A percentile compares a stretch with the other conserved stretches of the same genome.
Evolutionary conservation across 2,329 filamentous ascomycete species (phyloP).

Genomic region (Plectosphaerella cucumerina): DNA sequence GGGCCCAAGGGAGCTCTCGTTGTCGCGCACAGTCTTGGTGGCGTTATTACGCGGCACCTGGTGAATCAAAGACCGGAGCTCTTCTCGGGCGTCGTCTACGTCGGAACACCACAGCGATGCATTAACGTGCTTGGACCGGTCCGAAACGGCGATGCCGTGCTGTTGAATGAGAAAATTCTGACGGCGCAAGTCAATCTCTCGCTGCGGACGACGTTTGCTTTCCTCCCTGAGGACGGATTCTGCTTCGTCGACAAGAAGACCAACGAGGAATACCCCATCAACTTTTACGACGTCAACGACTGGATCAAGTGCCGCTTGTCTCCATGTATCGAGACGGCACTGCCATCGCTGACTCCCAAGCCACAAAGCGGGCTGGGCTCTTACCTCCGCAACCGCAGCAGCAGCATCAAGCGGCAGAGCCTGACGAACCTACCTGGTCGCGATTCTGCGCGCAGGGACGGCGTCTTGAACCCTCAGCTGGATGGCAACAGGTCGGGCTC

Average conservation of each 20-base stretch:
- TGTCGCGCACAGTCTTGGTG: conserved; percentile 83
- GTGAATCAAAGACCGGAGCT: conserved; percentile 82
- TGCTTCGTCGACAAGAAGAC: conserved; percentile 85
- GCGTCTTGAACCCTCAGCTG: conserved; percentile 44
- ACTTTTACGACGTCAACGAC: conserved; percentile 75
- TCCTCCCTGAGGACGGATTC: conserved; percentile 80
- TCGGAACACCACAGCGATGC: conserved; percentile 78
- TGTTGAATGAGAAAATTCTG: conserved; percentile 83
- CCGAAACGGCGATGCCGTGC: conserved; percentile 86
- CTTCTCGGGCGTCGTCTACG: conserved; percentile 81
- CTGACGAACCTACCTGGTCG: conserved; percentile 12
- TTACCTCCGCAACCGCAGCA: conserved; percentile 41
- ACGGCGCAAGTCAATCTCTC: conserved; percentile 94
- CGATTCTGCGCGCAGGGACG: conserved; percentile 24
- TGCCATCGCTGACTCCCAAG: conserved; percentile 51
- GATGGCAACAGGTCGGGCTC: conserved; percentile 16
- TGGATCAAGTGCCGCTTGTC: conserved; percentile 79
- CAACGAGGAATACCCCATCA: conserved; percentile 72
- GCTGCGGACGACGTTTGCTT: conserved; percentile 77
- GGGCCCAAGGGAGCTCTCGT: conserved; percentile 74
- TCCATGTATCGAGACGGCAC: conserved; percentile 66
- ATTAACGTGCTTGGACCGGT: conserved; percentile 89
- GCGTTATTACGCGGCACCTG: conserved; percentile 81
- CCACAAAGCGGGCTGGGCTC: conserved; percentile 35
- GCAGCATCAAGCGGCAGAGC: conserved; percentile 26